phyloP scores from a whole-genome alignment of 2,329 filamentous ascomycete species.

The Aspergillus ochraceoroseus region DNA sequence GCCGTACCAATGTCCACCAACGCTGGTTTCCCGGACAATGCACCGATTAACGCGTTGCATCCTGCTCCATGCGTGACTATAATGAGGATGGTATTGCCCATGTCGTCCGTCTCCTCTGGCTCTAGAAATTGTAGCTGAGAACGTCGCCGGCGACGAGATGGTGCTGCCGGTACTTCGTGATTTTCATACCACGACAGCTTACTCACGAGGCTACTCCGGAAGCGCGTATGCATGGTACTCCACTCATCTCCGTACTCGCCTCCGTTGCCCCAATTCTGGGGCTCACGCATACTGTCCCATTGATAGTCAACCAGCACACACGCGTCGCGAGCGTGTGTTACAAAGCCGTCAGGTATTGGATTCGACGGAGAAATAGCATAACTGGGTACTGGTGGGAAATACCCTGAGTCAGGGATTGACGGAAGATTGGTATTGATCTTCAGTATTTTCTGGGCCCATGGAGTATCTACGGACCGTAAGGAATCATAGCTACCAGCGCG shows the following conservation, averaged over 20 bases:
- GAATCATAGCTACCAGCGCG: constrained; percentile 48
- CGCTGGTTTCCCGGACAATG: constrained; percentile 84
- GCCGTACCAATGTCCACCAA: constrained; percentile 85
- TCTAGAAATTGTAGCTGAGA: constrained; percentile 18
- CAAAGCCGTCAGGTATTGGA: constrained; percentile 80
- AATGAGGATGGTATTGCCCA: constrained; percentile 72
- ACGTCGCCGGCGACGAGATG: constrained; percentile 15
- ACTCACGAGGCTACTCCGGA: constrained; percentile 70
- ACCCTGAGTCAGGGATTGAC: constrained; percentile 45
- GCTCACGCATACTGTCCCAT: constrained; percentile 84
- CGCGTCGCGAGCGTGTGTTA: constrained; percentile 81
- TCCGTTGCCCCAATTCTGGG: constrained; percentile 79
- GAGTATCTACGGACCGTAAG: constrained; percentile 24
- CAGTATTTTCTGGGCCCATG: constrained; percentile 22
- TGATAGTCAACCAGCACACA: constrained; percentile 86
- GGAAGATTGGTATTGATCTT: constrained; percentile 33
- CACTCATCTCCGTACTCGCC: constrained; percentile 90
- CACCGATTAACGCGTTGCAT: constrained; percentile 90
- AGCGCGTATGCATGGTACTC: constrained; percentile 89
- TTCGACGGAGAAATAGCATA: constrained; percentile 78
- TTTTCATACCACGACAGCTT: constrained; percentile 77
- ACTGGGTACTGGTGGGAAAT: constrained; percentile 70
- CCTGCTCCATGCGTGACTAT: constrained; percentile 92
- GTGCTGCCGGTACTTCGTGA: constrained; percentile 33
- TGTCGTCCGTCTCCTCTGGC: constrained; percentile 54